Percentiles rank a stretch among this genome's conserved stretches.
phyloP scores from a whole-genome alignment of 1,139 yeast genomes.

The Meyerozyma carpophila region DNA sequence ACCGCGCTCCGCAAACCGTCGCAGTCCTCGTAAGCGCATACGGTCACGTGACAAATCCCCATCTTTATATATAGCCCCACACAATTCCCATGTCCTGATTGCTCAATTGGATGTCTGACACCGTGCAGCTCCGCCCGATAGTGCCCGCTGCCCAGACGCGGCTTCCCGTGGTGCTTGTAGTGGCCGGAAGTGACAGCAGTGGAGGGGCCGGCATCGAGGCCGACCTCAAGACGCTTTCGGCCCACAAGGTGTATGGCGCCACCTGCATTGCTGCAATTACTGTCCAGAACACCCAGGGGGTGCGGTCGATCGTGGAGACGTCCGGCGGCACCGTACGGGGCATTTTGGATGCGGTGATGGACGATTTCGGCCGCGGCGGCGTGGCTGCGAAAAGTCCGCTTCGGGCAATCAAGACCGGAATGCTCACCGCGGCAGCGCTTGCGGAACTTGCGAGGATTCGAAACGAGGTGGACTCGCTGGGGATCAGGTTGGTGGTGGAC shows the following conservation, averaged over 20 bases:
- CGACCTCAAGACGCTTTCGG: slow-evolving; percentile 76
- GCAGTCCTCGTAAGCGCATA: background rate
- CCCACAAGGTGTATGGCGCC: slow-evolving; percentile 74
- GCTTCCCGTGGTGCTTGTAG: slow-evolving; percentile 48
- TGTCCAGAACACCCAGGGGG: slow-evolving; percentile 73
- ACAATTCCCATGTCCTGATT: background rate
- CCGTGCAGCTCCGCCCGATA: background rate
- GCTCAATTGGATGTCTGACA: background rate
- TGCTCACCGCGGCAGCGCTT: slow-evolving; percentile 62
- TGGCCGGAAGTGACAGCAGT: slow-evolving; percentile 84
- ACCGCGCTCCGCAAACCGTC: slow-evolving; percentile 11
- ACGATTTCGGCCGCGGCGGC: slow-evolving; percentile 49
- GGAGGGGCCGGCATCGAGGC: slow-evolving; percentile 98
- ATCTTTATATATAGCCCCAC: background rate
- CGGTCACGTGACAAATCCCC: background rate
- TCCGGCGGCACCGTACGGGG: slow-evolving; percentile 37
- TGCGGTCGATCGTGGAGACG: slow-evolving; percentile 44
- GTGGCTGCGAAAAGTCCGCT: slow-evolving; percentile 21
- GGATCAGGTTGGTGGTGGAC: slow-evolving; percentile 54
- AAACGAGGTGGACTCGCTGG: slow-evolving; percentile 18
- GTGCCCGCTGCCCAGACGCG: background rate
- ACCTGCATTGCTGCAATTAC: slow-evolving; percentile 81
- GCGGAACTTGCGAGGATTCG: slow-evolving; percentile 37
- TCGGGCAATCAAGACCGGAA: slow-evolving; percentile 76
- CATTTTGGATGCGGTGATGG: slow-evolving; percentile 51